Conservation (phyloP, 2,329 filamentous ascomycete species). For the Zasmidium citrigriseum region DNA sequence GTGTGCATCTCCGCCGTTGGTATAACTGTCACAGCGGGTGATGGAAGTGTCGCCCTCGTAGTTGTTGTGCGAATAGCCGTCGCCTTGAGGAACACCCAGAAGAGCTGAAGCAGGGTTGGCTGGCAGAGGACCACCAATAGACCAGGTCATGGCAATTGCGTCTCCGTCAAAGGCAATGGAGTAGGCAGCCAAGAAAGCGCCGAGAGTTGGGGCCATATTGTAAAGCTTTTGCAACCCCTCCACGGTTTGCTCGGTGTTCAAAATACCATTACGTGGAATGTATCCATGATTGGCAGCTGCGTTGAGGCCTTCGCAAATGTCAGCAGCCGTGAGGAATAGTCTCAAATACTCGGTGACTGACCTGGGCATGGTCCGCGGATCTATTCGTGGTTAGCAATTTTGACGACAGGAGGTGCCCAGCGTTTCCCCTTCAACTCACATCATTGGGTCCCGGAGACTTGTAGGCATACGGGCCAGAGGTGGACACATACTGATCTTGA, state of each 20-base stretch:
- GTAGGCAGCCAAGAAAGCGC: constrained; percentile 32
- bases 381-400: too few species aligned
- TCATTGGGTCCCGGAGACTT: constrained; percentile 10
- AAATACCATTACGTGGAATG: constrained; percentile 16
- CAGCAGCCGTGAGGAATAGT: constrained; percentile 11
- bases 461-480: constrained; percentile 9
- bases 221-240: constrained; percentile 19
- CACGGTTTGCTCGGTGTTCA: constrained; percentile 28
- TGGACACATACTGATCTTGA: constrained; percentile 9
- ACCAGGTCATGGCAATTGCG: constrained; percentile 21
- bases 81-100: constrained; percentile 21
- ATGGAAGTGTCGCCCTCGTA: constrained; percentile 37
- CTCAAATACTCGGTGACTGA: background rate
- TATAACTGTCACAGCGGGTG: constrained; percentile 33
- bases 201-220: constrained; percentile 13
- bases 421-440: too few species aligned
- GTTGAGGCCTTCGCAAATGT: constrained; percentile 24
- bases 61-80: constrained; percentile 34
- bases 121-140: constrained; percentile 29
- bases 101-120: constrained; percentile 10
- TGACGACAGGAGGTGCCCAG: too few species aligned
- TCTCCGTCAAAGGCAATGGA: constrained; percentile 26
- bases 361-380: constrained; percentile 25
- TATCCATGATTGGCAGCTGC: constrained; percentile 30
- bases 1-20: constrained; percentile 5